These are phyloP conservation scores for Zarea fungicola DNA, from an alignment of 2,329 filamentous ascomycete species.

Conservation along the genomic window DNA sequence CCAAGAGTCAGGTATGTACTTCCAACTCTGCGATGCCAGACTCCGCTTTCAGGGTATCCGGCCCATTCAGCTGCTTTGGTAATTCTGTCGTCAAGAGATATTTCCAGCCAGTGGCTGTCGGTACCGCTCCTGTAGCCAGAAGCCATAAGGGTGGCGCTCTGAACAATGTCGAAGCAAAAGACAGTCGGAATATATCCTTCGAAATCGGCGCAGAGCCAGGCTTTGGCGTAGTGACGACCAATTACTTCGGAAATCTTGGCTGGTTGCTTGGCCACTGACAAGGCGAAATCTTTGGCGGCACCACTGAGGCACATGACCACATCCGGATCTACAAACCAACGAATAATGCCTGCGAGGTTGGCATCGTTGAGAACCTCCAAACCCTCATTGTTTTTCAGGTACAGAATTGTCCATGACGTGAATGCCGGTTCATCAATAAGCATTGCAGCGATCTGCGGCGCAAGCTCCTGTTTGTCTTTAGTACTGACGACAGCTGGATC, in stretches of 20 bases:
- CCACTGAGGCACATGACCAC: constrained; percentile 2
- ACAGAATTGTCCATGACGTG: constrained; percentile 36
- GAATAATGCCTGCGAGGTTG: constrained; percentile 31
- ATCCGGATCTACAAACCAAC: constrained; percentile 23
- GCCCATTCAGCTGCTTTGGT: constrained; percentile 33
- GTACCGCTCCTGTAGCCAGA: constrained; percentile 32
- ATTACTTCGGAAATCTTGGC: constrained; percentile 32
- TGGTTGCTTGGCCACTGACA: constrained; percentile 20
- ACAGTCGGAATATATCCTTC: constrained; percentile 33
- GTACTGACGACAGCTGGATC: constrained; percentile 23
- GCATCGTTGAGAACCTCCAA: constrained; percentile 35
- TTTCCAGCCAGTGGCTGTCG: constrained; percentile 31
- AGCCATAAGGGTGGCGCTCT: constrained; percentile 35
- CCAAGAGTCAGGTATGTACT: constrained; percentile 35
- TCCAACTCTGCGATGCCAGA: constrained; percentile 35
- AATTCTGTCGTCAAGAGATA: constrained; percentile 30
- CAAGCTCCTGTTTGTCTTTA: constrained; percentile 29
- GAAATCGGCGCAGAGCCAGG: constrained; percentile 32
- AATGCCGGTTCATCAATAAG: constrained; percentile 32
- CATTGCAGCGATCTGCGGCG: constrained; percentile 30
- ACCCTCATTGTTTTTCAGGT: constrained; percentile 37
- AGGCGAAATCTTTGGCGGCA: constrained; percentile 26
- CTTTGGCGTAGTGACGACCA: constrained; percentile 33
- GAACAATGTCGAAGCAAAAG: constrained; percentile 40
- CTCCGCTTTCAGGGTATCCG: constrained; percentile 27